Base-by-base conservation (phyloP, 1,284 basidiomycete species). In the Takashimella tepidaria region DNA sequence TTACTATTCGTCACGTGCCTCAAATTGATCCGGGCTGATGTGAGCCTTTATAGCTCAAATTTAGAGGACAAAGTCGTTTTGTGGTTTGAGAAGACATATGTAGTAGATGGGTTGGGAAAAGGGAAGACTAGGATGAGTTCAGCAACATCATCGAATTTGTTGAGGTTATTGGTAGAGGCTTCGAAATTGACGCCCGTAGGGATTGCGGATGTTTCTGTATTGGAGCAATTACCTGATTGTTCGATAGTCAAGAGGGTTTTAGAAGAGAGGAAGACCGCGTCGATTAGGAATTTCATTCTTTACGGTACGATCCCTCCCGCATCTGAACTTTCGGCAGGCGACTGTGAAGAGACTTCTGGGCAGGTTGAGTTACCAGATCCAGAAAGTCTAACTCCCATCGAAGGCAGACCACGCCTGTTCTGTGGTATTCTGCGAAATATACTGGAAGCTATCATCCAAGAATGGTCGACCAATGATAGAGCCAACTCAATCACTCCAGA, bases 51-150 rank as follows among this genome's bases (percentile, higher is more conserved):
- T 69, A 81, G 85, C 3, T 82, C 88, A 79, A 84, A 85, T 31
- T 77, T 95, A 13, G 87, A 90, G 66, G 88, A 91, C 63, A 89
- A 89, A 67, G 84, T 89, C 0, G 68, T 92, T 16, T 81, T 78
- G 37, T 97, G 93, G 92, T 76, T 95, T 21, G 75, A 57, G 8
- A 68, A 66, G 26, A 66, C 63, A 45, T 81, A 80, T 22, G 54
- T 73, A 5, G 74, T 84, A 5, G 77, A 79, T 3, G 77, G 76
- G 1, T 66, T 72, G 62, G 74, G 74, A 48, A 78, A 76, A 58
- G 2, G 19, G 8, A 79, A 76, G 41, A 76, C 81, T 60, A 76
- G 82, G 3, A 70, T 82, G 12, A 43, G 73, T 69, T 45, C 68
- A 62, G 23, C 79, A 83, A 62, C 64, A 57, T 79, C 80, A 1